phyloP scores from a whole-genome alignment of 2,329 filamentous ascomycete genomes.

The Atkinsonella texensis region DNA sequence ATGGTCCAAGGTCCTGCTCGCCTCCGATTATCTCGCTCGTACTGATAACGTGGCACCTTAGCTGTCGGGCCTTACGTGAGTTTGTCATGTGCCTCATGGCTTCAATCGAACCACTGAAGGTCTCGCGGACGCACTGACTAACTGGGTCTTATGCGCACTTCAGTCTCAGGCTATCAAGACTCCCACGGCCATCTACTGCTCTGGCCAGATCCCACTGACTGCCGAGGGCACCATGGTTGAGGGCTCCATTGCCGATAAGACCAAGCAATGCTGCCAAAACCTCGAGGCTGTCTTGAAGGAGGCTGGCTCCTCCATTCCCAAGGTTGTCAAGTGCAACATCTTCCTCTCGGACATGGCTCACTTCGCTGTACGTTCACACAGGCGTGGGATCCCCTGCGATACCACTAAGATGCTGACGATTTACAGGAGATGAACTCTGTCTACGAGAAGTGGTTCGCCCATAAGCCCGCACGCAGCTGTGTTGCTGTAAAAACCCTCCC shows the following conservation, averaged over 20 bases:
- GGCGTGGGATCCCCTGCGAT: background rate
- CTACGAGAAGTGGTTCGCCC: slow-evolving; percentile 71
- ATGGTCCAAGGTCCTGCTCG: background rate
- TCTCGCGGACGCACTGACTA: background rate
- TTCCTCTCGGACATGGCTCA: slow-evolving; percentile 87
- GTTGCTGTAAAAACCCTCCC: slow-evolving; percentile 84
- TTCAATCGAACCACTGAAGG: no score
- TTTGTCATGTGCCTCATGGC: slow-evolving; percentile 4
- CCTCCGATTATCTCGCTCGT: background rate
- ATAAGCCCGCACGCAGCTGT: slow-evolving; percentile 81
- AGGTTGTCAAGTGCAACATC: slow-evolving; percentile 83
- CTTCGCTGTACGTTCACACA: slow-evolving; percentile 49
- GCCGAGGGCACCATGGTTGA: slow-evolving; percentile 42
- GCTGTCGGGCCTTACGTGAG: slow-evolving; percentile 54
- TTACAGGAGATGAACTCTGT: slow-evolving; percentile 64
- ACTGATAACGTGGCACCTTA: slow-evolving; percentile 15
- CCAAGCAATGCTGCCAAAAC: slow-evolving; percentile 56
- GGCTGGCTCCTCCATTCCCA: slow-evolving; percentile 64
- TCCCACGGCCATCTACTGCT: slow-evolving; percentile 52
- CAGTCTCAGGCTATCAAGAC: slow-evolving; percentile 58
- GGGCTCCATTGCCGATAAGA: slow-evolving; percentile 52
- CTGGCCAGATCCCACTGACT: slow-evolving; percentile 60
- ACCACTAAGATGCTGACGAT: background rate
- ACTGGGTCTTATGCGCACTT: slow-evolving; percentile 2
- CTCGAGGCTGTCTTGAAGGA: slow-evolving; percentile 72